Evolutionary conservation across 2,329 filamentous ascomycete genomes (phyloP), one percentile per base, ranked within the genome.

Genomic region (Diplodia mutila): DNA sequence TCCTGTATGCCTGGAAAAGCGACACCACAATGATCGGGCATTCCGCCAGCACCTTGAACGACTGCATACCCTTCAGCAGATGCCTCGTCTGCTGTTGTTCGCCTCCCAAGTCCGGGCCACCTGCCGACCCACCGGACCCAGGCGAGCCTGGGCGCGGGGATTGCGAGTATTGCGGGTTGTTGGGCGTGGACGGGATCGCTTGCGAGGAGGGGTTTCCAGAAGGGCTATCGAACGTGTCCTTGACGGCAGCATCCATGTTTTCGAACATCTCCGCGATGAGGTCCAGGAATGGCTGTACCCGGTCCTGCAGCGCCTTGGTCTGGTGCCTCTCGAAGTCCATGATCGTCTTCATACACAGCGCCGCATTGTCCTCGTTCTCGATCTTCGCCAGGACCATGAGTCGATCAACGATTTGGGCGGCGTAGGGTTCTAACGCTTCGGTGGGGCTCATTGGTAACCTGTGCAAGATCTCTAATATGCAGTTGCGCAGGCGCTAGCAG

Each of bases 21-120:
- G 94, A 98, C 0, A 99, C 95, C 3, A 99, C 95, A 49, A 99
- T 98, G 64, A 99, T 99, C 0, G 95, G 95, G 73, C 95, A 99
- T 78, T 99, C 95, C 1, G 94, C 93, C 4, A 99, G 86, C 27
- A 99, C 94, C 79, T 98, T 99, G 86, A 99, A 99, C 0, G 95
- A 99, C 77, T 97, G 93, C 92, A 97, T 97, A 34, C 95, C 95
- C 79, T 93, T 97, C 66, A 94, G 83, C 39, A 99, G 80, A 59
- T 92, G 91, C 68, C 94, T 89, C 66, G 88, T 89, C 73, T 93
- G 90, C 75, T 94, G 92, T 73, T 93, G 90, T 73, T 97, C 94
- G 16, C 89, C 86, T 6, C 89, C 92, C 61, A 97, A 86, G 70
- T 98, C 95, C 21, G 90, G 75, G 27, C 78, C 72, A n/a, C 78